Evolutionary conservation across 2,329 filamentous ascomycete species (phyloP), one percentile per base, ranked within the genome.

Genomic region (Cercospora sesami): DNA sequence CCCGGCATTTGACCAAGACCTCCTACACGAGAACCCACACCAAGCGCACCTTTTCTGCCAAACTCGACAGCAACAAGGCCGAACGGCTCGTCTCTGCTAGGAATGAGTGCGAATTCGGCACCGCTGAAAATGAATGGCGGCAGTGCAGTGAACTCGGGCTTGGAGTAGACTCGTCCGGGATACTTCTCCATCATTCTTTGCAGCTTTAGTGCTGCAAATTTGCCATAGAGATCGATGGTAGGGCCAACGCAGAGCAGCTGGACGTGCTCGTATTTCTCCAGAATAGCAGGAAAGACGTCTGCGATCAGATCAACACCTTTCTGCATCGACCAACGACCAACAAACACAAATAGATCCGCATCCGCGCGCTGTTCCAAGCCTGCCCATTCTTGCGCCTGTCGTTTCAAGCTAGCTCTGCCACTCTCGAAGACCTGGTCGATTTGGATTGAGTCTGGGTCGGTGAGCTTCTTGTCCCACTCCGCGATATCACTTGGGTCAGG

Each of bases 1-100:
- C 89, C 89, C 21, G 89, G 89, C 88, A 90, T 90, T 74, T 89
- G 86, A n/a, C 88, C 87, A 23, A 90, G 82, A 64, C 88, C 89
- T 71, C 88, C 88, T 42, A 90, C 89, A 64, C 87, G 83, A 42
- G 88, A 86, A 57, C 88, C 89, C 65, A 90, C 87, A 72, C 88
- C 88, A 53, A 90, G 82, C 21, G 88, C 89, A 73, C 88, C 89
- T 76, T 90, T 90, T 26, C 89, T 83, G 66, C 88, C 88, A 71
- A 90, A 90, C 73, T 90, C 88, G 55, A 90, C 88, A 31, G 88
- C 89, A 5, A 91, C 89, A 31, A 90, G 80, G 60, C 89, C 89
- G 72, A 90, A 91, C 0, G 89, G 89, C 77, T 91, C 89, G 74
- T 91, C 89, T 73, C 89, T 84, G 21, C 87, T 89, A 10, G 89